Base-by-base conservation (phyloP, 257 asterid species). In the Capsicum baccatum region DNA sequence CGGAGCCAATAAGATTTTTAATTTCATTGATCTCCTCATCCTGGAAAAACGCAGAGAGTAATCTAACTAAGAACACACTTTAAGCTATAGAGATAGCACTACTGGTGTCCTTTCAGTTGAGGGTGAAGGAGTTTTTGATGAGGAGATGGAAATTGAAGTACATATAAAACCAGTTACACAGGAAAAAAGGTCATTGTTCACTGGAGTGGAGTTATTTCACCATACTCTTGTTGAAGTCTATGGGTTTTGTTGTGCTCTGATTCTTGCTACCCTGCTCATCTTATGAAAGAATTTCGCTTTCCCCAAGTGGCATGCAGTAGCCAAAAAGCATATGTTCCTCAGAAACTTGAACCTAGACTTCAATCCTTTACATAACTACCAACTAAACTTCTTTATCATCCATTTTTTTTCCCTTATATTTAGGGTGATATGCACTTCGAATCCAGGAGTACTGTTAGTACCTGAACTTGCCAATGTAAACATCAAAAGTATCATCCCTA, bases 21-120 rank as follows among this genome's bases (percentile, higher is more conserved):
- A 92, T 85, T 26, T 79, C 76, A 81, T 83, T 78, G 33, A 87
- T 83, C 87, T 89, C 92, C 50, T 88, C 91, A 35, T 88, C 92
- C 95, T 92, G 89, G 60, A 57, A 83, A 54, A 48, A 21, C n/a
- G 79, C 21, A 79, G 55, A 79, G 17, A 79, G 17, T 17, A 80
- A 79, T 74, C 33, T 8, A 56, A 78, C 82, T 66, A 9, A 69
- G 83, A 47, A 37, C 26, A 63, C 12, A 11, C 26, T 54, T 26
- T n/a, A 11, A 33, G 82, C 58, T 59, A 44, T 19, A 13, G 33
- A 48, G 35, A 78, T 21, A 55, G 1, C 57, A 74, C 47, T 74
- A 74, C 62, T 4, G 62, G 62, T 13, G 47, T 50, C 39, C 81
- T 74, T 74, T 21, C 39, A 21, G 60, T 50, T 74, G 16, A 74